Conservation (phyloP, 1,284 basidiomycete genomes). For the Leccinum griseonigrum region DNA sequence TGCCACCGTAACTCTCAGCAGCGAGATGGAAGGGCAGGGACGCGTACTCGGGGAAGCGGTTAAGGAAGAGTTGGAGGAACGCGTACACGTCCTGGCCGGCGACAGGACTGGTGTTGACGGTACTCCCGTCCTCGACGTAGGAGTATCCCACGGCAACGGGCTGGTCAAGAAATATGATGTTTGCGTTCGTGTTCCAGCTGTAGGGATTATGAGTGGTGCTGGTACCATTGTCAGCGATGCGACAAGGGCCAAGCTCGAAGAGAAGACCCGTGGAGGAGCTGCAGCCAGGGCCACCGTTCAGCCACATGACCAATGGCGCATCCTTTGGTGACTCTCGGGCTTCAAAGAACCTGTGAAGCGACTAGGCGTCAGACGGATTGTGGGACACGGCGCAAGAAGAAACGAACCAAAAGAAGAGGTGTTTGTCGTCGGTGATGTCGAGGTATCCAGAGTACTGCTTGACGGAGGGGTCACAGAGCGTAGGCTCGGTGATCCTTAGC, state of each 20-base stretch:
- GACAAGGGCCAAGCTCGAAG: slow-evolving; percentile 88
- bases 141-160: slow-evolving; percentile 90
- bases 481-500: slow-evolving; percentile 70
- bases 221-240: slow-evolving; percentile 63
- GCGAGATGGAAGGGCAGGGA: slow-evolving; percentile 67
- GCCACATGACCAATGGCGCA: slow-evolving; percentile 86
- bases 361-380: slow-evolving; percentile 18
- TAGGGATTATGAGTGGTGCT: slow-evolving; percentile 72
- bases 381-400: not conserved
- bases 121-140: slow-evolving; percentile 70
- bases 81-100: slow-evolving; percentile 86
- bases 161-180: slow-evolving; percentile 81
- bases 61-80: slow-evolving; percentile 86
- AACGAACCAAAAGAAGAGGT: slow-evolving; percentile 82
- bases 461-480: slow-evolving; percentile 79
- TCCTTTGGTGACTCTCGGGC: slow-evolving; percentile 67
- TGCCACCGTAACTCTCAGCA: slow-evolving; percentile 80
- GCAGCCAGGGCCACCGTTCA: slow-evolving; percentile 85
- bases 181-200: slow-evolving; percentile 72
- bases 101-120: slow-evolving; percentile 69
- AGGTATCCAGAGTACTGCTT: slow-evolving; percentile 90
- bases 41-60: slow-evolving; percentile 67
- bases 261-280: slow-evolving; percentile 78
- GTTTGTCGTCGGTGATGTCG: slow-evolving; percentile 82
- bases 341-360: slow-evolving; percentile 76